phyloP scores from a whole-genome alignment of 164 flowering plant genomes.

The Cinnamomum micranthum region DNA sequence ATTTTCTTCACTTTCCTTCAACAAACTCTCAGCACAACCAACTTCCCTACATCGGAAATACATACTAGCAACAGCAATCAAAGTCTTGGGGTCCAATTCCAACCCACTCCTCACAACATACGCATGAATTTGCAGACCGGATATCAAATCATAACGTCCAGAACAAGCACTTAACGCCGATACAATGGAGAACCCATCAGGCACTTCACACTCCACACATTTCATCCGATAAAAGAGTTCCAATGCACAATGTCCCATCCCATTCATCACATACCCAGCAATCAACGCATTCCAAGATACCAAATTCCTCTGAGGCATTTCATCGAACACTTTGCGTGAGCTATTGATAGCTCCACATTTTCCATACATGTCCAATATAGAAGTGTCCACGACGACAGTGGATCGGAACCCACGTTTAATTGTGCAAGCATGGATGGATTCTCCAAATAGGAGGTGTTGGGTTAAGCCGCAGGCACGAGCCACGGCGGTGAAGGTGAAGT shows the following conservation, averaged over 20 bases:
- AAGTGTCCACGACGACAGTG: slow-evolving; percentile 28
- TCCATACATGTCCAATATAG: slow-evolving; percentile 28
- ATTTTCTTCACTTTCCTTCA: slow-evolving; percentile 15
- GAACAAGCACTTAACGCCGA: slow-evolving; percentile 29
- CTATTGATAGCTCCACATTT: slow-evolving; percentile 21
- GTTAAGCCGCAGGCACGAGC: slow-evolving; percentile 27
- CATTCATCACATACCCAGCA: slow-evolving; percentile 23
- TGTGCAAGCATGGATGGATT: slow-evolving; percentile 21
- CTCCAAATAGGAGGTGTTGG: slow-evolving; percentile 16
- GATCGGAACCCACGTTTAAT: slow-evolving; percentile 26
- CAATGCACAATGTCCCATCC: slow-evolving; percentile 24
- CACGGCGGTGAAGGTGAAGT: slow-evolving; percentile 21
- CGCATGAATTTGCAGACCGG: slow-evolving; percentile 32
- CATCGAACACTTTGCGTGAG: slow-evolving; percentile 24
- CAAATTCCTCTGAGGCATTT: slow-evolving; percentile 29
- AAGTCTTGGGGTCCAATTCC: slow-evolving; percentile 16
- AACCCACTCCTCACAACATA: slow-evolving; percentile 23
- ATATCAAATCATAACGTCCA: slow-evolving; percentile 10
- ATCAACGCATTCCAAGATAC: slow-evolving; percentile 41
- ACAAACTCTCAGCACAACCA: slow-evolving; percentile 21
- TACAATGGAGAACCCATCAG: slow-evolving; percentile 29
- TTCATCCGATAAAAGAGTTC: slow-evolving; percentile 31
- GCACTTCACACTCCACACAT: slow-evolving; percentile 20
- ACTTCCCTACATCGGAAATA: slow-evolving; percentile 34
- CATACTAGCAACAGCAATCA: slow-evolving; percentile 27